Percentiles rank a stretch among this genome's conserved stretches.
Conservation (phyloP, 164 flowering plant genomes). For the Berberis thunbergii region DNA sequence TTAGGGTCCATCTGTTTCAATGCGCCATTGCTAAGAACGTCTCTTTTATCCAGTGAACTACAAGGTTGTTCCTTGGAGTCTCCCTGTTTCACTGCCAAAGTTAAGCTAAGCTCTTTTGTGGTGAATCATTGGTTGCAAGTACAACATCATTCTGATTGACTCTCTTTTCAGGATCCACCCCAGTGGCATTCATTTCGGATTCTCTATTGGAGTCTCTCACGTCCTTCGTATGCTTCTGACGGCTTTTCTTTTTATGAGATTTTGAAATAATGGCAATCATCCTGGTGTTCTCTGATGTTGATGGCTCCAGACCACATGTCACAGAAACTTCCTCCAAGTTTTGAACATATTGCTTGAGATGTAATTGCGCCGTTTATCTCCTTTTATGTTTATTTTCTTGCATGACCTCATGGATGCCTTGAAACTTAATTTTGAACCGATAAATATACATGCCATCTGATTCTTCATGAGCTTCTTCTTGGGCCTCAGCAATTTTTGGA, state of each 20-base stretch:
- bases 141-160: slow-evolving; percentile 18
- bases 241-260: slow-evolving; percentile 13
- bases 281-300: slow-evolving; percentile 34
- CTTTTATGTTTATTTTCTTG: slow-evolving; percentile 44
- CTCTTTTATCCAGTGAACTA: slow-evolving; percentile 12
- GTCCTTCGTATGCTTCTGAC: slow-evolving; percentile 5
- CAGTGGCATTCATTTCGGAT: slow-evolving; percentile 2
- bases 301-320: slow-evolving; percentile 31
- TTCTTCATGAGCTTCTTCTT: slow-evolving; percentile 38
- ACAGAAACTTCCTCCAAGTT: slow-evolving; percentile 13
- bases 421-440: slow-evolving; percentile 32
- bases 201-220: slow-evolving; percentile 1
- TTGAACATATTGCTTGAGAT: slow-evolving; percentile 2
- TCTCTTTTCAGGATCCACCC: slow-evolving; percentile 28
- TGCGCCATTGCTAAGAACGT: slow-evolving; percentile 10
- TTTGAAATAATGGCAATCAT: slow-evolving; percentile 5
- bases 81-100: slow-evolving; percentile 1
- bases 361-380: slow-evolving; percentile 11
- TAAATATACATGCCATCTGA: slow-evolving; percentile 17
- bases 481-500: slow-evolving; percentile 10
- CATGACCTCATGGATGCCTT: slow-evolving; percentile 26
- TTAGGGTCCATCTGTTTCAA: slow-evolving; percentile 36
- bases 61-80: slow-evolving; percentile 10
- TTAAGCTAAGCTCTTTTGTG: slow-evolving; percentile 7
- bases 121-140: slow-evolving; percentile 17